These are phyloP conservation scores for Scheffersomyces segobiensis DNA, from an alignment of 1,139 yeast genomes.

Conservation along the genomic window DNA sequence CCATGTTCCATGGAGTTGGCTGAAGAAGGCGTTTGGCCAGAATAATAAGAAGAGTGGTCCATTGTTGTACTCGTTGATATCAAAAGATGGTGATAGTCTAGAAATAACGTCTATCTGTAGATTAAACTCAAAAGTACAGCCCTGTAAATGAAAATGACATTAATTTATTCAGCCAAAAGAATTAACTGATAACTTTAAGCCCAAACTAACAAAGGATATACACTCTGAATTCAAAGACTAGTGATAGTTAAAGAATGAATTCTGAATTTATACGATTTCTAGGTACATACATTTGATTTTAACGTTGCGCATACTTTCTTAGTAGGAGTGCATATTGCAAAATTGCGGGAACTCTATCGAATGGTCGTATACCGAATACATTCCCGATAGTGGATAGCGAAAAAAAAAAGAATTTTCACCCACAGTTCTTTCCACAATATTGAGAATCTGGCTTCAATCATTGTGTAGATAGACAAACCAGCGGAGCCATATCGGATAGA, in stretches of 20 bases:
- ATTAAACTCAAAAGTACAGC: not conserved
- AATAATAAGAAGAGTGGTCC: conserved; percentile 2
- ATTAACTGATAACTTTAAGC: not conserved
- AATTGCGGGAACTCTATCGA: not conserved
- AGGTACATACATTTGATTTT: too few species aligned
- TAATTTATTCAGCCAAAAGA: not conserved
- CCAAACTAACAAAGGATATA: not conserved
- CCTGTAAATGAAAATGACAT: not conserved
- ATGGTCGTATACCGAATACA: not conserved
- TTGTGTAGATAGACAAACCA: not conserved
- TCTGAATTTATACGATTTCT: not conserved
- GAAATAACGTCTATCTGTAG: not conserved
- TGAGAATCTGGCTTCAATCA: not conserved
- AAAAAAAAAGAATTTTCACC: not conserved
- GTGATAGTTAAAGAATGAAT: not conserved
- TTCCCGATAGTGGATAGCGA: not conserved
- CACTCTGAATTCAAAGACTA: not conserved
- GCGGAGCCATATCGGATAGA: not conserved
- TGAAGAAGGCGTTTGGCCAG: conserved; percentile 26
- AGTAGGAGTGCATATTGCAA: not conserved
- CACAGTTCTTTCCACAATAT: not conserved
- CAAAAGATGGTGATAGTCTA: not conserved
- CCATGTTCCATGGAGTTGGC: conserved; percentile 26
- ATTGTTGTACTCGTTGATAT: not conserved
- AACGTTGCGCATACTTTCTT: not conserved